Evolutionary conservation across 805 yeast species (phyloP), one percentile per base, ranked within the genome.

Genomic region (Teunomyces cretensis): DNA sequence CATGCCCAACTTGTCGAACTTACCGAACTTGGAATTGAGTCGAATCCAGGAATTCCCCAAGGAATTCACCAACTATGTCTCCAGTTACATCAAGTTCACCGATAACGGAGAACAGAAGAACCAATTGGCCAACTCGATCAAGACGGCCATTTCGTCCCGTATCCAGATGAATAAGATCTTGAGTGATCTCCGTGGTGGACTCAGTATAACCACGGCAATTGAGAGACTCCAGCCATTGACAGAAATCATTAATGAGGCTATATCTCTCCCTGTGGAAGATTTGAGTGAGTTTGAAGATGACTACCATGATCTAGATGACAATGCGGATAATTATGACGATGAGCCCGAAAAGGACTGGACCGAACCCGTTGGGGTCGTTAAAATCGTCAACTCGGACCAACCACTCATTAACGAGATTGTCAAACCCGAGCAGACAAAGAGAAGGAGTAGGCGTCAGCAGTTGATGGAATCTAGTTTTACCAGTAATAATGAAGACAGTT

Each of bases 321-420:
- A 22, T 13, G 15, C 24, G 9, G 39, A 30, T 7, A 27, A 33
- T 9, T 49, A 38, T 17, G 40, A 40, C 2, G 59, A 50, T 36
- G 35, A 31, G 49, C 50, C 26, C 14, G 53, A 57, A 13, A 62
- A 60, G 5, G 56, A 57, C 30, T 57, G 50, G 24, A 58, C 79
- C 4, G 86, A 79, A 50, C 85, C 86, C 0, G 73, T 65, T n/a
- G 84, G 81, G 0, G 78, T 80, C 12, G 70, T 66, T 9, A 67
- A 68, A 4, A 79, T 81, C 6, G 71, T 66, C 1, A 74, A 75
- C 48, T 69, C 70, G 38, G 73, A 67, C 27, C 68, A 72, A 26
- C 83, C 84, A 1, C 62, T 78, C 38, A 59, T 78, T 11, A 75
- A 72, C 52, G 82, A 79, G 31, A 72, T 81, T 36, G 76, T 80